Percentiles rank a stretch among this genome's conserved stretches.
Evolutionary conservation across 2,329 filamentous ascomycete species (phyloP).

Genomic region (Fusarium hostae): DNA sequence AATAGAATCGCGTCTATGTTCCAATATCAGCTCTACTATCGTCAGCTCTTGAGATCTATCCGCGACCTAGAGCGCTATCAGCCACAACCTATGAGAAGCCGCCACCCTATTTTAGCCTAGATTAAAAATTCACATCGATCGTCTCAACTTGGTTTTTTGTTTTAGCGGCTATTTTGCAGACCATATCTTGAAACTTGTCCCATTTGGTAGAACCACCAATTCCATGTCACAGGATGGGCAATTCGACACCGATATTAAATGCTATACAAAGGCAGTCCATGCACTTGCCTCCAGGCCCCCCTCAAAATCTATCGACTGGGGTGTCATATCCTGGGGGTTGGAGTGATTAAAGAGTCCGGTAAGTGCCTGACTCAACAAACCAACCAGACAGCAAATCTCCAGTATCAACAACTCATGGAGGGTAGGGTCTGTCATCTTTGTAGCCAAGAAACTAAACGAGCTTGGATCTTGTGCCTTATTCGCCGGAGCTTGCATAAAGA

Average conservation of each 20-base stretch:
- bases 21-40: neutral
- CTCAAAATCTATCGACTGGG: neutral
- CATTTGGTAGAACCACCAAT: slow-evolving; percentile 7
- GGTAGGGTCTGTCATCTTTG: neutral
- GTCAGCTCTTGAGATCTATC: neutral
- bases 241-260: slow-evolving; percentile 5
- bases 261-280: neutral
- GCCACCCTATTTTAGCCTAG: slow-evolving; percentile 2
- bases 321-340: neutral
- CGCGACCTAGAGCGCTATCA: neutral
- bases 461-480: slow-evolving; percentile 6
- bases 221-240: slow-evolving; percentile 18
- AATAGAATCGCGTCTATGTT: neutral
- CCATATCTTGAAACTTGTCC: slow-evolving; percentile 7
- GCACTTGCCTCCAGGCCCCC: neutral
- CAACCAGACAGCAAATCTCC: neutral
- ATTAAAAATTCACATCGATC: slow-evolving; percentile 2
- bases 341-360: neutral
- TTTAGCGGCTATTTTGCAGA: neutral
- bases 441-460: slow-evolving; percentile 24
- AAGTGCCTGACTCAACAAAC: neutral
- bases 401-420: neutral
- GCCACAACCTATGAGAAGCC: neutral
- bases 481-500: slow-evolving; percentile 3
- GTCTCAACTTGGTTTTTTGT: neutral